Base-by-base conservation (phyloP, 148 eudicot genomes). In the Chenopodium suecicum region DNA sequence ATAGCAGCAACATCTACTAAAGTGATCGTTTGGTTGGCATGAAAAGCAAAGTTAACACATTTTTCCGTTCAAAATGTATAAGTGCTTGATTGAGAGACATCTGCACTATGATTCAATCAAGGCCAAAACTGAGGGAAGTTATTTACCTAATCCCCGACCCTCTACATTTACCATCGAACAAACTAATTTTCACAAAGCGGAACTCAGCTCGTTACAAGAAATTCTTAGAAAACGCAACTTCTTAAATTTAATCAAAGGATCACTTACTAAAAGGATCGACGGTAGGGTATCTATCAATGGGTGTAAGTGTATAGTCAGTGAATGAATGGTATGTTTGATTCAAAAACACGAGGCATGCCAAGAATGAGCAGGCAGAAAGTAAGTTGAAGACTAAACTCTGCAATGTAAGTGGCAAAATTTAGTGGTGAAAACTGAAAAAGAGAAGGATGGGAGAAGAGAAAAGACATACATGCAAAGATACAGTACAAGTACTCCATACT, bases 401-500 rank as follows among this genome's bases (percentile, higher is more conserved):
- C 66, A 62, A 56, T 56, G 62, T 62, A 62, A 20, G 25, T 62
- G 25, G 66, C 75, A 70, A 52, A 16, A 78, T 47, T 52, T 78
- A 78, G 73, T 69, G 74, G 25, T 78, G 74, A 78, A 78, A 78
- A 78, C 23, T 14, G 64, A 47, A 27, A 25, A 48, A 47, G 41
- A 78, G 12, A 8, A 47, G 72, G 71, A 65, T 54, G 60, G 19
- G 60, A 54, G n/a, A 56, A 56, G 17, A 56, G 62, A 56, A 14
- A 14, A 14, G 17, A 9, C 54, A 50, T 2, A 52, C 64, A 69
- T 48, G 32, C 64, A 79, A 79, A 79, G 80, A 2, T 37, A 37
- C 44, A 37, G 44, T 37, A 37, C 44, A 37, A 37, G 44, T 37
- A 37, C 44, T 37, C 44, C 44, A 5, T 37, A 0, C 44, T 37